Base-by-base conservation (phyloP, 1,139 yeast species). In the Blastobotrys illinoisensis region DNA sequence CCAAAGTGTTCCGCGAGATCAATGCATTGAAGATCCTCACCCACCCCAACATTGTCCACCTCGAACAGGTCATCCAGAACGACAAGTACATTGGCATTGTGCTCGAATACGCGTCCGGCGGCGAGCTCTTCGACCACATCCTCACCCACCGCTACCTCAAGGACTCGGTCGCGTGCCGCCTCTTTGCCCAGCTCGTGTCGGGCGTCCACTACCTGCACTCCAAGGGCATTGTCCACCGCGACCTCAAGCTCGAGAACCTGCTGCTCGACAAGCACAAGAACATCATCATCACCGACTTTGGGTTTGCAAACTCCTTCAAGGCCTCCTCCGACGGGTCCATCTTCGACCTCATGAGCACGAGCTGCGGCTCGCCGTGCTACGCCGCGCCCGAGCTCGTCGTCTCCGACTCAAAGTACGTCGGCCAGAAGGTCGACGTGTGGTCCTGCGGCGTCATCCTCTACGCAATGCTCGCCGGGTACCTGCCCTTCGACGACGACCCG, bases 401-500 rank as follows among this genome's bases (percentile, higher is more conserved):
- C 46, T 85, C 95, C 13, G 91, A 86, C 63, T 79, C 83, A 54
- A 93, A 95, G 19, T 93, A 93, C 69, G 90, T 87, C 63, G 97
- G 97, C n/a, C 80, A 90, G 60, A 90, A 88, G 69, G 97, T 89
- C 21, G 99, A 93, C 71, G 86, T 91, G 48, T 93, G 99, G 99
- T 89, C 97, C 0, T 82, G 96, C 63, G 99, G 99, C 55, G 93
- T 95, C 45, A 93, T 93, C 55, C 74, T 93, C 50, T 93, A 90
- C 68, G 98, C 99, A 13, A 93, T 95, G 97, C 77, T 95, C 51
- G 90, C 99, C 0, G 99, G 99, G 1, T 95, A 93, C 69, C 78
- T 93, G 60, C 99, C 99, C 1, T 93, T 90, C 76, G 99, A 93
- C 68, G 99, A 93, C 71, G 99, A 93, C 69, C 95, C 97, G 28